phyloP scores from a whole-genome alignment of 2,329 filamentous ascomycete genomes.

The Ustulina deusta region DNA sequence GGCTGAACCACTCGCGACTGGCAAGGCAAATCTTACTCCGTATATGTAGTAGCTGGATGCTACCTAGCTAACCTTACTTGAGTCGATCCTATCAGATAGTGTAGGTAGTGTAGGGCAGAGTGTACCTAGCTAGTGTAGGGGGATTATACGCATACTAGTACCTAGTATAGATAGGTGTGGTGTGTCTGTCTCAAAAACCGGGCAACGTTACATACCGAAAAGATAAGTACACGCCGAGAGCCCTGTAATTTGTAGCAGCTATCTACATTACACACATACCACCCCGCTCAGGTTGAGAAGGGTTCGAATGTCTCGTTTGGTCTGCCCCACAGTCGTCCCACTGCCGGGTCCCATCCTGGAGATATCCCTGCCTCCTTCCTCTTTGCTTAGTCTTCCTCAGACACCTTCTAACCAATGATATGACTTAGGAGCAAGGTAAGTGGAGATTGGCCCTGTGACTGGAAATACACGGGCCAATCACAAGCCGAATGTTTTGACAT shows the following conservation, averaged over 20 bases:
- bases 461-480: slow-evolving; percentile 42
- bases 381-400: slow-evolving; percentile 34
- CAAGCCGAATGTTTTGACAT: slow-evolving; percentile 21
- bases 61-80: not conserved
- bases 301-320: slow-evolving; percentile 6
- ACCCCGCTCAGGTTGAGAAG: too few species aligned
- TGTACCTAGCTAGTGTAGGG: too few species aligned
- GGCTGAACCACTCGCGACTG: slow-evolving; percentile 9
- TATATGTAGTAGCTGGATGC: slow-evolving; percentile 1
- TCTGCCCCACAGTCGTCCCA: slow-evolving; percentile 30
- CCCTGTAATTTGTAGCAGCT: too few species aligned
- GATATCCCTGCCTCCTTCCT: slow-evolving; percentile 40
- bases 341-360: slow-evolving; percentile 7
- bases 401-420: slow-evolving; percentile 40
- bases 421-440: not conserved
- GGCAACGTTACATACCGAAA: slow-evolving; percentile 48
- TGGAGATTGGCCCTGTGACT: slow-evolving; percentile 38
- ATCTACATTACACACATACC: too few species aligned
- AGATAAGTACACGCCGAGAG: too few species aligned
- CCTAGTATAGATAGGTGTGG: not conserved
- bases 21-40: not conserved
- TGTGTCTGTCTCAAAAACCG: not conserved
- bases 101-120: not conserved
- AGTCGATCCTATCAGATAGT: slow-evolving; percentile 1
- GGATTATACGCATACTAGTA: too few species aligned